Base-by-base conservation (phyloP, 345 rosid genomes). In the Populus davidiana region DNA sequence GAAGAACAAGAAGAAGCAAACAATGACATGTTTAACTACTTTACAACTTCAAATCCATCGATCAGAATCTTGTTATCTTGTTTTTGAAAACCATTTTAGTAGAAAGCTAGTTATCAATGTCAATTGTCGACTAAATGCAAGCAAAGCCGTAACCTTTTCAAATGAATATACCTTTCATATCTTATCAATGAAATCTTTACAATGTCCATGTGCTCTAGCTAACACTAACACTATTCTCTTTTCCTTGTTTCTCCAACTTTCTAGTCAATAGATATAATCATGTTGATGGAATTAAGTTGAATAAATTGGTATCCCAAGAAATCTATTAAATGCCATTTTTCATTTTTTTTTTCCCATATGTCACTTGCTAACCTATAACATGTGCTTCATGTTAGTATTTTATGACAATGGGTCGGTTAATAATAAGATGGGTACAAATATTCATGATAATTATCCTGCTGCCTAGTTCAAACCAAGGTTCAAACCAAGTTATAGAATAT, bases 71-170 rank as follows among this genome's bases (percentile, higher is more conserved):
- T 16, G 33, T 69, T 69, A 44, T 39, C 50, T 23, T 44, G 6
- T 69, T 23, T n/a, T 25, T 67, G 8, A 67, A 36, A 35, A 36
- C 13, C 4, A 14, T 43, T 44, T 44, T 7, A 27, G 39, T 27
- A 64, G 54, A 66, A 71, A 67, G 79, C 25, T 66, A 54, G 54
- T 66, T 67, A 76, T 67, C 36, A 76, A 72, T 72, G 69, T 67
- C 63, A 75, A 71, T 71, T n/a, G 68, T 62, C 20, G 50, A 62
- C 72, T 61, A 68, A 64, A 67, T 43, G 56, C 14, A 14, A 47
- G 36, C 27, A 50, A 50, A 50, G 56, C 6, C 56, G 6, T 50
- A 18, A 8, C 41, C 8, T 65, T 65, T 4, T 41, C 12, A 6
- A 16, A 5, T 13, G 41, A 33, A 31, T 18, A 50, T 50, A 50